A percentile compares a stretch with the other conserved stretches of the same genome.
These are phyloP conservation scores for Suillus plorans DNA, from an alignment of 768 basidiomycete species.

Conservation along the genomic window DNA sequence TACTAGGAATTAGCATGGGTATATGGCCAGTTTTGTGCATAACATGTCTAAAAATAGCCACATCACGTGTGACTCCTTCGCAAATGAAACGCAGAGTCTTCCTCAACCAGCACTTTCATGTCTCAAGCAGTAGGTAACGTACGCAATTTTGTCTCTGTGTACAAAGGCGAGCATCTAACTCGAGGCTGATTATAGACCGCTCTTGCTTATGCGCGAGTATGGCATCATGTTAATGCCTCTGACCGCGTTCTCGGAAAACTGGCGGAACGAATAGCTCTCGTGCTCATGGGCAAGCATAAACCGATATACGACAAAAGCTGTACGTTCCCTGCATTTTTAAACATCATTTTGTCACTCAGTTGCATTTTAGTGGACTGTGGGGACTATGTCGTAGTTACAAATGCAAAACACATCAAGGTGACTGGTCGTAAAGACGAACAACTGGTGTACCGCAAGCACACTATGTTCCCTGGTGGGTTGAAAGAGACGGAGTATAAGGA, in stretches of 20 bases:
- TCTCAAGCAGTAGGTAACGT: slow-evolving; percentile 84
- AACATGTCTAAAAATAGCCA: background rate
- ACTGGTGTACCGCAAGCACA: slow-evolving; percentile 83
- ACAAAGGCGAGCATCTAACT: background rate
- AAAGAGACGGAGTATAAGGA: slow-evolving; percentile 85
- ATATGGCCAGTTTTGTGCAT: no score
- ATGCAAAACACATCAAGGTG: slow-evolving; percentile 78
- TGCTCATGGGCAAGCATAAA: slow-evolving; percentile 99
- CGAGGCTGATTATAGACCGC: slow-evolving; percentile 66
- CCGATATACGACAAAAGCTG: slow-evolving; percentile 93
- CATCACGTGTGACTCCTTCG: slow-evolving; percentile 6
- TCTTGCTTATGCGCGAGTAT: slow-evolving; percentile 90
- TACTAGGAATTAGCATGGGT: no score
- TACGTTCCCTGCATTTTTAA: slow-evolving; percentile 36
- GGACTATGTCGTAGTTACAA: slow-evolving; percentile 96
- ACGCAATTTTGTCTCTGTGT: slow-evolving; percentile 24
- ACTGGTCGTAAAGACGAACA: slow-evolving; percentile 90
- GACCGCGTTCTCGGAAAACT: slow-evolving; percentile 93
- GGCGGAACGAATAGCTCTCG: slow-evolving; percentile 90
- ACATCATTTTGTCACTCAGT: background rate
- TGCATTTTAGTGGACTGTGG: slow-evolving; percentile 80
- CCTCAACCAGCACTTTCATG: slow-evolving; percentile 41
- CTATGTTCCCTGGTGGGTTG: slow-evolving; percentile 91
- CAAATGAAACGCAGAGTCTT: background rate
- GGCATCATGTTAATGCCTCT: slow-evolving; percentile 93